A percentile compares a stretch with the other conserved stretches of the same genome.
Evolutionary conservation across 1,284 basidiomycete genomes (phyloP).

Genomic region (Quambalaria eucalypti): DNA sequence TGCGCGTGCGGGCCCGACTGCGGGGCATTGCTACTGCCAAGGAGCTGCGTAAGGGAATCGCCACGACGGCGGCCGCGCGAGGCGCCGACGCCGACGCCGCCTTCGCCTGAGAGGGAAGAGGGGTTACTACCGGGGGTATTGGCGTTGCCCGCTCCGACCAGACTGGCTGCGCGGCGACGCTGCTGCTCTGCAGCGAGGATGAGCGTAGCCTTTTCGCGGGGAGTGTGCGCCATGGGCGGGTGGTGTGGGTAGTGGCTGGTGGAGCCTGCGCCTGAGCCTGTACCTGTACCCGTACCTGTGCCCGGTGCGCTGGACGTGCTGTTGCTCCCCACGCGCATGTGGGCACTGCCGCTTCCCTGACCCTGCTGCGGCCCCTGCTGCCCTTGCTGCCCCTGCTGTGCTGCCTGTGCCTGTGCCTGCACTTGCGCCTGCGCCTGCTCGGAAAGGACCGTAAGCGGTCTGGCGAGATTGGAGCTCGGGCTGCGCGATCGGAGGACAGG

Average conservation of each 20-base stretch:
- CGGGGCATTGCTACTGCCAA: no score
- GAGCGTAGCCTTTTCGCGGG: background rate
- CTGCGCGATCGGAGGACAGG: conserved; percentile 29
- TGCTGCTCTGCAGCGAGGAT: background rate
- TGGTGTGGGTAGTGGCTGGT: background rate
- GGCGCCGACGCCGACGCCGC: background rate
- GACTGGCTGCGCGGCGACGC: background rate
- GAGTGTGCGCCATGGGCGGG: background rate
- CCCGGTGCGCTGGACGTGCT: no score
- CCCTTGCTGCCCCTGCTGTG: background rate
- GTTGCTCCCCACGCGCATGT: no score
- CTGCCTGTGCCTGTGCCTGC: background rate
- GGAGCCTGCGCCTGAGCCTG: background rate
- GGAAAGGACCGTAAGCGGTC: background rate
- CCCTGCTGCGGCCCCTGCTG: background rate
- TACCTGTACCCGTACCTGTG: no score
- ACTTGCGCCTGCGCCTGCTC: background rate
- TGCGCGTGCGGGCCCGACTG: no score
- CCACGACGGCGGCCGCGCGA: background rate
- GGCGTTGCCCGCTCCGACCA: background rate
- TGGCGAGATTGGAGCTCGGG: conserved; percentile 6
- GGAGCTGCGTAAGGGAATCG: no score
- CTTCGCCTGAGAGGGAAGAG: background rate
- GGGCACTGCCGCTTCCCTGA: no score
- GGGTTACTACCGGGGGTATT: background rate